Evolutionary conservation across 140 eudicot species (phyloP).

Genomic region (Bidens hawaiensis): DNA sequence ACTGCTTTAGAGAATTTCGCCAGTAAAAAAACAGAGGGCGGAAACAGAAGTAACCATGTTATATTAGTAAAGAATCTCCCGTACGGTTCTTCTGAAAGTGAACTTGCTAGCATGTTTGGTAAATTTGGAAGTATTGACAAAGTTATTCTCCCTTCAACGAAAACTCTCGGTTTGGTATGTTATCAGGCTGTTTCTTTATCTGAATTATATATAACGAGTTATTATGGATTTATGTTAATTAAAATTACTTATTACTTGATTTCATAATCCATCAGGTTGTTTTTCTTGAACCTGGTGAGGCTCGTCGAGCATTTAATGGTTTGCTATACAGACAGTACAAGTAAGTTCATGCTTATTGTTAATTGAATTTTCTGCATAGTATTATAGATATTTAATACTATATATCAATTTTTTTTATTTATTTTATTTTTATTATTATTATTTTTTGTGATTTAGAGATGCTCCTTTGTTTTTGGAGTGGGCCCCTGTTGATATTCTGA

Average conservation of each 20-base stretch:
- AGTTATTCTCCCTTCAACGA: constrained; percentile 79
- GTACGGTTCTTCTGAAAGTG: constrained; percentile 72
- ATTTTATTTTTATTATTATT: background rate
- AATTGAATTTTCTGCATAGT: too few relatives aligned
- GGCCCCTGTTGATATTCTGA: constrained; percentile 76
- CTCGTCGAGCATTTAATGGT: constrained; percentile 70
- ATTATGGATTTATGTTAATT: background rate
- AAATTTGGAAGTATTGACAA: constrained; percentile 84
- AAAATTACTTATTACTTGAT: constrained; percentile 8
- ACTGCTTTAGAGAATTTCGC: constrained; percentile 67
- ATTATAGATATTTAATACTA: too few relatives aligned
- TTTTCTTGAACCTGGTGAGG: constrained; percentile 84
- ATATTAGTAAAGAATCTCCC: constrained; percentile 85
- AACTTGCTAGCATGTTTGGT: constrained; percentile 72
- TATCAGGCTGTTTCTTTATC: background rate
- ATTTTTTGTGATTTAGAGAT: too few relatives aligned
- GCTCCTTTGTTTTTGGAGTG: constrained; percentile 77
- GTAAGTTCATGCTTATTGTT: constrained; percentile 37
- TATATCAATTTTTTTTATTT: too few relatives aligned
- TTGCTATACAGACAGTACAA: constrained; percentile 86
- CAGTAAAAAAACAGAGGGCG: constrained; percentile 41
- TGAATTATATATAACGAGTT: background rate
- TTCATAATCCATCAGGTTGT: constrained; percentile 49
- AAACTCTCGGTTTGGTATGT: constrained; percentile 80
- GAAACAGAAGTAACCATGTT: constrained; percentile 84